Base-by-base conservation (phyloP, 495 filamentous ascomycete species). In the Hamigera avellanea region DNA sequence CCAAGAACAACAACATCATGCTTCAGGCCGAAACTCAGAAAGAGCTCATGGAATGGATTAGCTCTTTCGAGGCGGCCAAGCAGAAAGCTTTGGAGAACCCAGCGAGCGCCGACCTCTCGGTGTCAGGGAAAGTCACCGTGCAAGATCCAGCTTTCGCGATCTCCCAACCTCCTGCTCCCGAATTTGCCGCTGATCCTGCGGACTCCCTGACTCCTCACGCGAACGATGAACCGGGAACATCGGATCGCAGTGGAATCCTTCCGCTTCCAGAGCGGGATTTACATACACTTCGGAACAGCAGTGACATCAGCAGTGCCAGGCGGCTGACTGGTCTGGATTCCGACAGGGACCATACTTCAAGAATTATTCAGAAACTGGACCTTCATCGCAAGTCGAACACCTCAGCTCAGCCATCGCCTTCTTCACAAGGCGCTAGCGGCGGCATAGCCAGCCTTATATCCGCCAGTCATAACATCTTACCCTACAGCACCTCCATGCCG, bases 311-410 rank as follows among this genome's bases (percentile, higher is more conserved):
- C 36, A 56, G 53, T 26, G 46, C 49, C 40, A 59, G 71, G 32
- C 59, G 73, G 19, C 55, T 64, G 6, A 69, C 67, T 17, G 62
- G 53, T 8, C 28, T 59, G 13, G 76, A 78, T 4, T 33, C 31
- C 33, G 62, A 62, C 73, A 66, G 80, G 34, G 85, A 89, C 36
- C 85, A 88, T 53, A 80, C 84, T 3, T 77, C 85, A 14, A 76
- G 86, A 37, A 82, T 95, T 41, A 95, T 93, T 46, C 82, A 91
- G 52, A 95, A 87, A 54, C 67, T 95, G 36, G 91, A 95, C 59
- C 66, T 95, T 26, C 85, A 91, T 54, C 80, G 87, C 41, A 88
- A 87, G 42, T 69, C 80, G 9, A 78, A 76, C 16, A 66, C 77
- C 35, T 61, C 61, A 8, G 54, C 50, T 6, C 58, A 52, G 16